phyloP scores from a whole-genome alignment of 805 yeast genomes.

The Candida michaelii region DNA sequence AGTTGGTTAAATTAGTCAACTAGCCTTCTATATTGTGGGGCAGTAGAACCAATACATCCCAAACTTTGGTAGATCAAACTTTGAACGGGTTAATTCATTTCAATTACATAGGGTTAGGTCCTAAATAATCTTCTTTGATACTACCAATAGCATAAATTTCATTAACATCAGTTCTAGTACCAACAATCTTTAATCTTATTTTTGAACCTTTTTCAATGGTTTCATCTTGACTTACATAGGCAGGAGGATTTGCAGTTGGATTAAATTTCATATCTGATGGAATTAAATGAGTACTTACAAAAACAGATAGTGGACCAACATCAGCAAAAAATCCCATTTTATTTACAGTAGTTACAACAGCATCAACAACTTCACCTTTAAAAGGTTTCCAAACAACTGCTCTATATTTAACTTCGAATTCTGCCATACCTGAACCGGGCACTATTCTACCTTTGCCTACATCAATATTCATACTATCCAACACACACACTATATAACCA shows the following conservation, averaged over 20 bases:
- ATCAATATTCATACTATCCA: slow-evolving; percentile 91
- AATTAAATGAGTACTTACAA: slow-evolving; percentile 90
- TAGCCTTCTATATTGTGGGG: too few species aligned
- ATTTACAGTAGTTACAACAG: slow-evolving; percentile 88
- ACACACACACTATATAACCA: slow-evolving; percentile 94
- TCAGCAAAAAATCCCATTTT: slow-evolving; percentile 97
- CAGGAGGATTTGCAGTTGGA: slow-evolving; percentile 98
- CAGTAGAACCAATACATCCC: too few species aligned
- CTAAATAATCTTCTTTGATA: slow-evolving; percentile 95
- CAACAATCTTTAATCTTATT: slow-evolving; percentile 92
- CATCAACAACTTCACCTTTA: slow-evolving; percentile 98
- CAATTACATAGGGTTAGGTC: slow-evolving; percentile 56
- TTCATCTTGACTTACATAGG: slow-evolving; percentile 93
- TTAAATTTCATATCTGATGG: slow-evolving; percentile 92
- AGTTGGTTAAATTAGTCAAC: background rate
- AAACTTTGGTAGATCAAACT: too few species aligned
- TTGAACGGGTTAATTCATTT: slow-evolving; percentile 7
- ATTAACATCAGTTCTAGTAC: slow-evolving; percentile 96
- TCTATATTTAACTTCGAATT: slow-evolving; percentile 91
- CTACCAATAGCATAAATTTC: slow-evolving; percentile 97
- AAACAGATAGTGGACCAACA: slow-evolving; percentile 94
- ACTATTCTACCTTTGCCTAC: slow-evolving; percentile 92
- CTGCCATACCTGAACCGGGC: slow-evolving; percentile 92
- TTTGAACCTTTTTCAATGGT: slow-evolving; percentile 91
- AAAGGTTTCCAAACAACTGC: slow-evolving; percentile 99